Evolutionary conservation across 148 eudicot species (phyloP).

Genomic region (Rhododendron mucronatum): DNA sequence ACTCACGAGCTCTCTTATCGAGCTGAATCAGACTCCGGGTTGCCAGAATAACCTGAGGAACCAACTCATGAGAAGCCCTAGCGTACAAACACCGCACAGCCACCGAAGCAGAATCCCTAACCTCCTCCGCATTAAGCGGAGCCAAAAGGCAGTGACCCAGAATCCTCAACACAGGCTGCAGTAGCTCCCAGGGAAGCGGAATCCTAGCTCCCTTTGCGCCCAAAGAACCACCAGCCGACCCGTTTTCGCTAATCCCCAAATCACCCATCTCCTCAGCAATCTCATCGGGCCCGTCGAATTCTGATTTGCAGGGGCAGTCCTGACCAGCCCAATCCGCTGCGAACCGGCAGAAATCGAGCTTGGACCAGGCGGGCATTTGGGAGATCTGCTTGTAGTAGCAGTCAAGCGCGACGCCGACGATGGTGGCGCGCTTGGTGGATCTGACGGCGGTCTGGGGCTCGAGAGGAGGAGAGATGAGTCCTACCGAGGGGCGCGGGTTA

Average conservation of each 20-base stretch:
- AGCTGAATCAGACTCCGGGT: conserved; percentile 74
- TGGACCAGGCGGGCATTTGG: conserved; percentile 85
- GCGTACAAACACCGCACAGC: conserved; percentile 73
- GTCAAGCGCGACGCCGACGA: conserved; percentile 72
- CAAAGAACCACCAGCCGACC: conserved; percentile 2
- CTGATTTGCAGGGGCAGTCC: conserved; percentile 61
- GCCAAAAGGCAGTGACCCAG: conserved; percentile 83
- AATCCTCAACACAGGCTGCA: conserved; percentile 78
- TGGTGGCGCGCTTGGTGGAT: conserved; percentile 74
- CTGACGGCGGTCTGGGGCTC: conserved; percentile 82
- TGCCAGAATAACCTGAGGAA: conserved; percentile 83
- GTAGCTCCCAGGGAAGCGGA: conserved; percentile 85
- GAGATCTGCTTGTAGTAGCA: conserved; percentile 69
- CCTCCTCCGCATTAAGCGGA: conserved; percentile 52
- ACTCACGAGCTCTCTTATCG: conserved; percentile 53
- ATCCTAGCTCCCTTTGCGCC: conserved; percentile 33
- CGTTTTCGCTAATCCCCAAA: conserved; percentile 15
- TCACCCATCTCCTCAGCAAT: conserved; percentile 11
- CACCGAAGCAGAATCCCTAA: conserved; percentile 56
- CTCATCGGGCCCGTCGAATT: conserved; percentile 22
- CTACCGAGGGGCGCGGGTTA: conserved; percentile 22
- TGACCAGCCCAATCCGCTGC: conserved; percentile 74
- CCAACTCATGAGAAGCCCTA: conserved; percentile 79
- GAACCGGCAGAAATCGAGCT: conserved; percentile 65
- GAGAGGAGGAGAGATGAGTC: conserved; percentile 57